phyloP scores from a whole-genome alignment of 2,329 filamentous ascomycete species.

The Neoarthrinium moseri region DNA sequence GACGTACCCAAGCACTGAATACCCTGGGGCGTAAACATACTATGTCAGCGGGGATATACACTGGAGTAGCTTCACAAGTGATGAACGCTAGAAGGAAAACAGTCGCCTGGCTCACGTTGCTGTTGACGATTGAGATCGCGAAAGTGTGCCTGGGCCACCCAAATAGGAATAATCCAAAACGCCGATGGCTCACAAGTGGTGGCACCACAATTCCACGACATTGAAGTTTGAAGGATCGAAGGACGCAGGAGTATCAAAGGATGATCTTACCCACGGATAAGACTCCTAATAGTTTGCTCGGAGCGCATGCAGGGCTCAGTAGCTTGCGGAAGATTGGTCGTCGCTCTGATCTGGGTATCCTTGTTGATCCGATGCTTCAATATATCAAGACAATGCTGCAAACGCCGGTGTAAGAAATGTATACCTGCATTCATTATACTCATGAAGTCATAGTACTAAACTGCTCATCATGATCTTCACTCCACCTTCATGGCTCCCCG shows the following conservation, averaged over 20 bases:
- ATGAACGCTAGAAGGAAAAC: background rate
- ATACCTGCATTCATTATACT: background rate
- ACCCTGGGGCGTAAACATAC: too few relatives aligned
- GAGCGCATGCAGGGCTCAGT: too few relatives aligned
- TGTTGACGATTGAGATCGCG: too few relatives aligned
- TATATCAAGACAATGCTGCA: background rate
- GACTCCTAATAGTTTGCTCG: background rate
- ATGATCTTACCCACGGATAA: background rate
- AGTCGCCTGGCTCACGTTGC: too few relatives aligned
- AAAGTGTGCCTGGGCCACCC: background rate
- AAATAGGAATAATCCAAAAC: background rate
- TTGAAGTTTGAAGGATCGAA: background rate
- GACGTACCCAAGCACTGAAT: too few relatives aligned
- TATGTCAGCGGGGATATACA: too few relatives aligned
- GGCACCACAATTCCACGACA: too few relatives aligned
- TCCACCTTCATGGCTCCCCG: conserved; percentile 6
- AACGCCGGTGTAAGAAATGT: background rate
- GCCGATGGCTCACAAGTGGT: background rate
- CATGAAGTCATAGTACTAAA: background rate
- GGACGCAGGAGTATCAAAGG: too few relatives aligned
- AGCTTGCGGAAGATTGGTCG: too few relatives aligned
- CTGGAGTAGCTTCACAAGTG: too few relatives aligned
- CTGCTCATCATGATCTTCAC: conserved; percentile 2
- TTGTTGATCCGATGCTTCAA: too few relatives aligned
- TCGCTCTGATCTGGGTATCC: too few relatives aligned